Evolutionary conservation across 2,329 filamentous ascomycete species (phyloP).

Genomic region (Clonostachys byssicola): DNA sequence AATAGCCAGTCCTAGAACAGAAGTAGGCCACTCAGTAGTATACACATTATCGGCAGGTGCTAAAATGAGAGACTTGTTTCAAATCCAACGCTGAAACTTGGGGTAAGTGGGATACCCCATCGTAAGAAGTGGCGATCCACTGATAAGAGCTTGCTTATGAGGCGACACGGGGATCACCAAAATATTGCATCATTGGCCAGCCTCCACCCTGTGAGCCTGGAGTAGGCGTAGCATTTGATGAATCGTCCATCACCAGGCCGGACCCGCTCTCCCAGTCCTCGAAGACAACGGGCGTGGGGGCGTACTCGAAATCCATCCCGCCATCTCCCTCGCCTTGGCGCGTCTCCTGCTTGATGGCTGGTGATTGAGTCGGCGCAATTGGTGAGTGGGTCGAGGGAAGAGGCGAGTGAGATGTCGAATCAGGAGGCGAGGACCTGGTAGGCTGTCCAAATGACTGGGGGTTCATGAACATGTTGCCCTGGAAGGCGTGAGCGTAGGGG

Average conservation of each 20-base stretch:
- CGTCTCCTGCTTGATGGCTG: slow-evolving; percentile 25
- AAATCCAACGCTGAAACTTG: too few relatives aligned
- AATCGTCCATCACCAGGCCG: slow-evolving; percentile 25
- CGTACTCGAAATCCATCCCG: slow-evolving; percentile 39
- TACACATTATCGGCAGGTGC: too few relatives aligned
- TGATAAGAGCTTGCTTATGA: slow-evolving; percentile 5
- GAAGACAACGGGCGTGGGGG: slow-evolving; percentile 28
- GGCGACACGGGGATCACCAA: slow-evolving; percentile 21
- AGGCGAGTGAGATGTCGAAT: slow-evolving; percentile 22
- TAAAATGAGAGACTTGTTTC: too few relatives aligned
- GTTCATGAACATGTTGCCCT: slow-evolving; percentile 22
- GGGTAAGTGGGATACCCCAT: too few relatives aligned
- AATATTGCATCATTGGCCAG: slow-evolving; percentile 29
- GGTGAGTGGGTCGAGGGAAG: slow-evolving; percentile 13
- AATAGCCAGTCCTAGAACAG: too few relatives aligned
- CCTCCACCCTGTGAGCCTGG: slow-evolving; percentile 11
- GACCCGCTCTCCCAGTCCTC: slow-evolving; percentile 35
- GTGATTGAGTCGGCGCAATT: slow-evolving; percentile 18
- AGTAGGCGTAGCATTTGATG: slow-evolving; percentile 7
- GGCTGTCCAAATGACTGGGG: slow-evolving; percentile 19
- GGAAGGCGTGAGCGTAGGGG: slow-evolving; percentile 20
- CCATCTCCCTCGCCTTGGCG: slow-evolving; percentile 10
- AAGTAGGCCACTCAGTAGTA: too few relatives aligned
- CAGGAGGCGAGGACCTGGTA: slow-evolving; percentile 19
- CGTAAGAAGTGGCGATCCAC: too few relatives aligned